Base-by-base conservation (phyloP, 2,329 filamentous ascomycete species). In the Diaporthe vexans region DNA sequence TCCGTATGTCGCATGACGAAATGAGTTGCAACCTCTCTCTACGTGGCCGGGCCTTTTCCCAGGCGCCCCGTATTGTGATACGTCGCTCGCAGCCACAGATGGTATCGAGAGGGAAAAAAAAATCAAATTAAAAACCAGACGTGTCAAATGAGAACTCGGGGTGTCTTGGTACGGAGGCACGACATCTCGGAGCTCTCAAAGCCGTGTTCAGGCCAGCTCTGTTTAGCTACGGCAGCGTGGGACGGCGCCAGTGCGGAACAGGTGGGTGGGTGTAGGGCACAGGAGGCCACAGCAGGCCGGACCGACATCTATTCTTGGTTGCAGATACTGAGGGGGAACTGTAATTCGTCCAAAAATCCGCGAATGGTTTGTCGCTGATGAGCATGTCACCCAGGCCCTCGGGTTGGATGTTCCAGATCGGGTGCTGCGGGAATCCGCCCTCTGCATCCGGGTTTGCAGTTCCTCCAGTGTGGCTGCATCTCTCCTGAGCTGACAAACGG, bases 361-460 rank as follows among this genome's bases (percentile, higher is more conserved):
- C 73, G 54, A 68, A 72, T 72, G 70, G 54, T 43, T 58, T 57
- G 58, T 74, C 72, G 74, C 72, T 63, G 58, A 74, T 29, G 58
- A 48, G 40, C 67, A 63, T 72, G 74, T 72, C 67, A 71, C 72
- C 74, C 74, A 73, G 73, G 35, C 72, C 35, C 72, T 75, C 74
- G 74, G 74, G 74, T 74, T 68, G 74, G 59, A 13, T 74, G 67
- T 63, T 74, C 74, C 74, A 73, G 74, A 75, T 75, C 72, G 67
- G 74, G 74, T 63, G 58, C 69, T 63, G 69, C 69, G 69, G 33
- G 51, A 56, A 63, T 63, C 70, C 70, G 35, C 35, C 54, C 10
- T 63, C 46, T 63, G 70, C 70, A 72, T 63, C 58, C n/a, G 69
- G 71, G 72, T 68, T 72, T 75, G 74, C 67, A 73, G 65, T 73